These are phyloP conservation scores for Xylariaceae sp. DNA, from an alignment of 2,329 filamentous ascomycete genomes.

Conservation along the genomic window DNA sequence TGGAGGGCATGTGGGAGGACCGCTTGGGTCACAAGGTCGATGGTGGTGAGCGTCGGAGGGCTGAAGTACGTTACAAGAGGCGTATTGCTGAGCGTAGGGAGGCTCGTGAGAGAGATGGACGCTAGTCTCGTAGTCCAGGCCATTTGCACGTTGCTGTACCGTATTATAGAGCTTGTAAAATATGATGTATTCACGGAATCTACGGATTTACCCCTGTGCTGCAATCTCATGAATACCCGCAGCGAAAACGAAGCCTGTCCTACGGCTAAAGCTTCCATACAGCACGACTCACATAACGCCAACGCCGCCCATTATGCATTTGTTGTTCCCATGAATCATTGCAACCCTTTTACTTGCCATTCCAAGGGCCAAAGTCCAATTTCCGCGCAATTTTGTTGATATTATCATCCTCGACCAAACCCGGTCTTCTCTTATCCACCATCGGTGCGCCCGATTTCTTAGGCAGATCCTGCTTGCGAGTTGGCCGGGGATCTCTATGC, in stretches of 20 bases:
- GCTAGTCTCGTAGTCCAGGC: not conserved
- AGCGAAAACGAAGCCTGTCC: not conserved
- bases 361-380: slow-evolving; percentile 62
- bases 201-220: not conserved
- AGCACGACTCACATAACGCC: slow-evolving; percentile 9
- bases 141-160: slow-evolving; percentile 18
- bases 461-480: slow-evolving; percentile 74
- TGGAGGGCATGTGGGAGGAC: slow-evolving; percentile 92
- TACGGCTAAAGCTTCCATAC: not conserved
- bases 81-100: slow-evolving; percentile 74
- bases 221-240: not conserved
- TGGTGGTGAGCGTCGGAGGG: slow-evolving; percentile 86
- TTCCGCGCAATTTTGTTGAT: slow-evolving; percentile 75
- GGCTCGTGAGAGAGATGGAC: slow-evolving; percentile 37
- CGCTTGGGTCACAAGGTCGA: slow-evolving; percentile 85
- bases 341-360: slow-evolving; percentile 33
- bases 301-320: slow-evolving; percentile 21
- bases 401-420: slow-evolving; percentile 62
- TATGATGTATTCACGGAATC: slow-evolving; percentile 1
- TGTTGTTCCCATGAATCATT: not conserved
- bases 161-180: slow-evolving; percentile 21
- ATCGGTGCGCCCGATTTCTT: slow-evolving; percentile 66
- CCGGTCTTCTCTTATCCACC: slow-evolving; percentile 73
- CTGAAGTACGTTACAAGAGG: slow-evolving; percentile 82
- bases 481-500: slow-evolving; percentile 76